Evolutionary conservation across 2,329 filamentous ascomycete species (phyloP).

Genomic region (Hypomyces perniciosus): DNA sequence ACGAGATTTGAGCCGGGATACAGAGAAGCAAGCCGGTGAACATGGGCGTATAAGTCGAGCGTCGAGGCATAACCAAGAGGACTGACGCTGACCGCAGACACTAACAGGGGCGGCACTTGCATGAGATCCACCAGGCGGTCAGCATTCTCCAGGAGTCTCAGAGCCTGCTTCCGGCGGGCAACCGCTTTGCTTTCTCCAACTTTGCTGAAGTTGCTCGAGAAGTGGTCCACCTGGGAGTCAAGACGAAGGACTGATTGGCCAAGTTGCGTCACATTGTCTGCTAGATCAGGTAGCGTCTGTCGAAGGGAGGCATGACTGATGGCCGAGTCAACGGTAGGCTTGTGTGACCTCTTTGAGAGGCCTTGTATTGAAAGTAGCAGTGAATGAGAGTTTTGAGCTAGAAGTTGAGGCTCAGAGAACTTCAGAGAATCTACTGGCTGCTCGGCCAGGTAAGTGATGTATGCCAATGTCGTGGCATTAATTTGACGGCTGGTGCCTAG

Average conservation of each 20-base stretch:
- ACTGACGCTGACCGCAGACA: constrained; percentile 63
- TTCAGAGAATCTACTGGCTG: constrained; percentile 68
- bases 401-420: constrained; percentile 67
- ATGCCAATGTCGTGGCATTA: constrained; percentile 56
- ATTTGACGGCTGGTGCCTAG: constrained; percentile 26
- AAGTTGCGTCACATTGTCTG: constrained; percentile 59
- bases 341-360: constrained; percentile 84
- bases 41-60: constrained; percentile 88
- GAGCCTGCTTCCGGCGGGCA: constrained; percentile 67
- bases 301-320: constrained; percentile 68
- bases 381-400: constrained; percentile 77
- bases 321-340: constrained; percentile 74
- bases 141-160: constrained; percentile 78
- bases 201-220: constrained; percentile 78
- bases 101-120: constrained; percentile 79
- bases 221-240: constrained; percentile 70
- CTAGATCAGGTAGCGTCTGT: constrained; percentile 65
- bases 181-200: constrained; percentile 64
- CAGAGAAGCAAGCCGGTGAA: constrained; percentile 74
- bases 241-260: constrained; percentile 69
- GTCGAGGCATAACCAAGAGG: constrained; percentile 79
- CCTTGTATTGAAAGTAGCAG: constrained; percentile 77
- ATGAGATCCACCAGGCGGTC: constrained; percentile 87
- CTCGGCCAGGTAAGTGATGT: constrained; percentile 71
- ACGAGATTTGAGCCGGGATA: constrained; percentile 77